These are phyloP conservation scores for Asterella californica DNA, from an alignment of 225 moss, liverwort and hornwort genomes.

Conservation along the genomic window DNA sequence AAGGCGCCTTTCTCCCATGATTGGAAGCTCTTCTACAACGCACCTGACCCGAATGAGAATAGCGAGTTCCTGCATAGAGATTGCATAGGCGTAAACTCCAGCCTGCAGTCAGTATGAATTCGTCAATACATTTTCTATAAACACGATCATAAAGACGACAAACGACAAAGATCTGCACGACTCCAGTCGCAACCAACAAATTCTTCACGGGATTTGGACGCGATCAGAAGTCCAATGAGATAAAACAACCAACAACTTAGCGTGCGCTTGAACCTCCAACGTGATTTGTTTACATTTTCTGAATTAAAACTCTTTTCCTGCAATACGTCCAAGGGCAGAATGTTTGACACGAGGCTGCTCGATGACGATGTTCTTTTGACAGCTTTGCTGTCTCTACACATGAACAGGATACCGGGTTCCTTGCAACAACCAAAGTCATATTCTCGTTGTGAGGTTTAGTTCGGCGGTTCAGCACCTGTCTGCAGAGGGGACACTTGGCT, in stretches of 20 bases:
- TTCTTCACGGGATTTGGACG: too few relatives aligned
- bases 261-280: neutral
- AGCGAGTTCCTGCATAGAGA: constrained; percentile 61
- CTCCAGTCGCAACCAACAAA: neutral
- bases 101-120: constrained; percentile 34
- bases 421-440: neutral
- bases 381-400: neutral
- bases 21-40: neutral
- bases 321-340: neutral
- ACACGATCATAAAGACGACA: neutral
- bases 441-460: neutral
- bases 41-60: constrained; percentile 67
- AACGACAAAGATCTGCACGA: too few relatives aligned
- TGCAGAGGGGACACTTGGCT: constrained; percentile 72
- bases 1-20: neutral
- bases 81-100: constrained; percentile 58
- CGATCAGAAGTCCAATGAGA: neutral
- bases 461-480: constrained; percentile 52
- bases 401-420: neutral
- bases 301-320: neutral
- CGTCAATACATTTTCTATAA: neutral
- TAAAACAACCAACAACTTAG: neutral
- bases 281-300: neutral
- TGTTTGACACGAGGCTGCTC: neutral
- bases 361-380: neutral